Conservation (phyloP, 768 basidiomycete genomes). For the Tricholoma flavovirens region DNA sequence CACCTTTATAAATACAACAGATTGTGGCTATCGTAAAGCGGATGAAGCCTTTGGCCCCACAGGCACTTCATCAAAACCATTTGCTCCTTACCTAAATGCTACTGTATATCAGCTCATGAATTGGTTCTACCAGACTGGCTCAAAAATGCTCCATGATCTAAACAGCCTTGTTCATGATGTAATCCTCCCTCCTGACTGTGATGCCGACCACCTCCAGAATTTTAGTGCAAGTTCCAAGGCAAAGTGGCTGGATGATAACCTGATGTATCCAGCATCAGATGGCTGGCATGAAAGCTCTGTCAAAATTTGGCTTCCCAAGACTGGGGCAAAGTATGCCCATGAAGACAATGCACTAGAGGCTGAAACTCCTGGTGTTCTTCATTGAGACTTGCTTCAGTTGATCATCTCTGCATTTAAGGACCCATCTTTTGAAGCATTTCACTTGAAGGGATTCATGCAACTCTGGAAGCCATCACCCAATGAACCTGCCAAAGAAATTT, state of each 20-base stretch:
- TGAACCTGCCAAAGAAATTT: too few relatives aligned
- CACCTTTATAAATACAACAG: background rate
- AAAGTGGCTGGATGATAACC: too few relatives aligned
- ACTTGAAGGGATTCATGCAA: background rate
- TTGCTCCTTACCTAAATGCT: slow-evolving; percentile 4
- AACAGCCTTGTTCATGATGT: slow-evolving; percentile 1
- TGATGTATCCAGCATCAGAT: too few relatives aligned
- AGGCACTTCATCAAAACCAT: background rate
- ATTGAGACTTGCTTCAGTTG: background rate
- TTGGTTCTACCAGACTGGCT: background rate
- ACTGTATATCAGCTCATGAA: background rate
- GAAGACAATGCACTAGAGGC: background rate
- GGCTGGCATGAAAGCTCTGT: too few relatives aligned
- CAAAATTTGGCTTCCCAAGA: too few relatives aligned
- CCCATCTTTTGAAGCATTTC: background rate
- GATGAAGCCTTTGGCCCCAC: background rate
- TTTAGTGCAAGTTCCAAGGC: too few relatives aligned
- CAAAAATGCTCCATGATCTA: background rate
- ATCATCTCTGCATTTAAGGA: background rate
- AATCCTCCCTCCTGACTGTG: background rate
- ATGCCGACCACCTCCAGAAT: too few relatives aligned
- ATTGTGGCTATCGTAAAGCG: background rate
- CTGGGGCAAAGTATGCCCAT: too few relatives aligned
- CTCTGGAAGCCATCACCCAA: background rate
- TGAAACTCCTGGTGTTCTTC: background rate